Evolutionary conservation across 1,284 basidiomycete species (phyloP), one percentile per base, ranked within the genome.

Genomic region (Leccinum subspadiceum): DNA sequence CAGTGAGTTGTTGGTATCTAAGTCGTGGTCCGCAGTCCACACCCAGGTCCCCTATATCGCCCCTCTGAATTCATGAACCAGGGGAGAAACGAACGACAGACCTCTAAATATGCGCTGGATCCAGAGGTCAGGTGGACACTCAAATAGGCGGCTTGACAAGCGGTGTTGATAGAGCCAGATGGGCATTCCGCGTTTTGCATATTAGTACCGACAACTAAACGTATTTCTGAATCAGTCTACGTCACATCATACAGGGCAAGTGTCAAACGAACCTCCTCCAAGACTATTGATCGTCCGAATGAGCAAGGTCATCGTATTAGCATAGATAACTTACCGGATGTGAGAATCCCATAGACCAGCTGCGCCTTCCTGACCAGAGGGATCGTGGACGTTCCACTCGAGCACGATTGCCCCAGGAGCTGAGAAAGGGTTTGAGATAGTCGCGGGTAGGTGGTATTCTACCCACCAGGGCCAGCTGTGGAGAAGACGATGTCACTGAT

Each of bases 331-430:
- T 64, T 68, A 68, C 64, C 65, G 60, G 22, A 70, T 67, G 65
- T 85, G 83, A 22, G 77, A 79, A 61, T 86, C 84, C 83, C 84
- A 86, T 60, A 81, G 77, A 12, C 82, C 84, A n/a, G 79, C 80
- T 0, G 77, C 78, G 17, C 78, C 85, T 66, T 83, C 79, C 60
- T 79, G 74, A 37, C 76, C 80, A 3, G 75, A 58, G 1, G 77
- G 76, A 53, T 82, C 80, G 41, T 76, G 76, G 17, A 83, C 76
- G 64, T 86, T 86, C 85, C 84, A 86, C 64, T 86, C 81, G 24
- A 84, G 68, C 20, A 84, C 68, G 60, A 86, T 79, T 1, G 84
- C 84, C 24, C 85, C 84, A 6, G 81, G 74, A 22, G 83, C 80
- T 74, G 63, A 60, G 39, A 55, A 53, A 4, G 8, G 0, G 17